Evolutionary conservation across 352 stramenopile genomes (phyloP).

Genomic region (Phytophthora citricola): DNA sequence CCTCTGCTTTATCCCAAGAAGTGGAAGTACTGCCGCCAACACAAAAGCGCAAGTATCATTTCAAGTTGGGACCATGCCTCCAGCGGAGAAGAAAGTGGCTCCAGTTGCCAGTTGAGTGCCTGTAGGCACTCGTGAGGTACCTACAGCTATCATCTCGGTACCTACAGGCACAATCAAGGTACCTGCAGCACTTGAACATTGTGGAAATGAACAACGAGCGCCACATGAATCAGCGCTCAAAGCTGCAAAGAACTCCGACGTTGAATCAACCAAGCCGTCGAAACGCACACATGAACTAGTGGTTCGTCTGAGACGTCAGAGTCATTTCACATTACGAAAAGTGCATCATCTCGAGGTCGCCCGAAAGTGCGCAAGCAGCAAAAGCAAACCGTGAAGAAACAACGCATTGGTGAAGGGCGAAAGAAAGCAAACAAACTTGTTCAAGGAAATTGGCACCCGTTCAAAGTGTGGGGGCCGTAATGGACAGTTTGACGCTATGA

Average conservation of each 20-base stretch:
- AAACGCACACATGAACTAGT: background rate
- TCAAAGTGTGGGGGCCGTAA: background rate
- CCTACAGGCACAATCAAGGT: background rate
- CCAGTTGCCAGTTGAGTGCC: too few species aligned
- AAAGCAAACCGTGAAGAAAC: too few species aligned
- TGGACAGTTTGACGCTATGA: background rate
- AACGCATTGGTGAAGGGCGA: too few species aligned
- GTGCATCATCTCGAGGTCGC: background rate
- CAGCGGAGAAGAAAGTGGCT: too few species aligned
- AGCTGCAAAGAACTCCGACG: background rate
- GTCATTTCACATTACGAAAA: conserved; percentile 3
- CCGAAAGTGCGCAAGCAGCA: too few species aligned
- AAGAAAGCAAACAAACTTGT: too few species aligned
- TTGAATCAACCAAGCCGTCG: background rate
- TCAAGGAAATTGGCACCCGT: too few species aligned
- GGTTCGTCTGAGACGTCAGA: conserved; percentile 2
- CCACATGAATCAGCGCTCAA: background rate
- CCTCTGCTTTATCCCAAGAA: too few species aligned
- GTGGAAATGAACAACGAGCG: background rate
- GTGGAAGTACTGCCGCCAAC: too few species aligned
- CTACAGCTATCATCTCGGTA: background rate
- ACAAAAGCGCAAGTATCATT: too few species aligned
- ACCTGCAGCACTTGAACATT: background rate
- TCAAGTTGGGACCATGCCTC: too few species aligned
- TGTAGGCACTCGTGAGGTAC: background rate